phyloP scores from a whole-genome alignment of 2,329 filamentous ascomycete species.

The Fusarium sp. region DNA sequence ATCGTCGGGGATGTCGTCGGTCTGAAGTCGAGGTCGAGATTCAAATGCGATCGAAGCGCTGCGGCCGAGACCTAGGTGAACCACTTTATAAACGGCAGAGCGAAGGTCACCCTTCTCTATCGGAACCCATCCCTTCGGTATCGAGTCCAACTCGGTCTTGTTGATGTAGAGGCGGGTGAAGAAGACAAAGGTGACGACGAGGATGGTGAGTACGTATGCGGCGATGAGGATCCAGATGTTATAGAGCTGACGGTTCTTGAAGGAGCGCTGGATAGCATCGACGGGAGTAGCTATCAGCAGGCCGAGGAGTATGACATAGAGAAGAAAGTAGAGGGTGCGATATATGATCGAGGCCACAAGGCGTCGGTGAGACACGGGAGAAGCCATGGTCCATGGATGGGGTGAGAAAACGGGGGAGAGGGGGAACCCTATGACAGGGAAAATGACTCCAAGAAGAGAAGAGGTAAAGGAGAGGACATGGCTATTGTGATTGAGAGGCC shows the following conservation, averaged over 20 bases:
- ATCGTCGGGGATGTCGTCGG: slow-evolving; percentile 28
- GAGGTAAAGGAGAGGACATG: slow-evolving; percentile 40
- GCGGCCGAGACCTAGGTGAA: slow-evolving; percentile 73
- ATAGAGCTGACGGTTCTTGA: slow-evolving; percentile 69
- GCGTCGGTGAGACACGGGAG: slow-evolving; percentile 53
- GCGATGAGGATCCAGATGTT: slow-evolving; percentile 85
- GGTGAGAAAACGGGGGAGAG: slow-evolving; percentile 6
- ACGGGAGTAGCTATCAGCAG: slow-evolving; percentile 81
- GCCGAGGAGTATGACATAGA: slow-evolving; percentile 75
- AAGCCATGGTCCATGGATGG: slow-evolving; percentile 35
- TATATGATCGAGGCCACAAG: slow-evolving; percentile 82
- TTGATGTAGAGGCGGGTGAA: slow-evolving; percentile 86
- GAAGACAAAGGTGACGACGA: slow-evolving; percentile 79
- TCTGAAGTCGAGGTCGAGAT: slow-evolving; percentile 46
- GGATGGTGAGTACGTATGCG: slow-evolving; percentile 74
- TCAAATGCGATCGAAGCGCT: slow-evolving; percentile 85
- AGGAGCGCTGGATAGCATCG: slow-evolving; percentile 81
- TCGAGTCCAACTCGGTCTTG: slow-evolving; percentile 76
- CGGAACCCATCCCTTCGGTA: slow-evolving; percentile 87
- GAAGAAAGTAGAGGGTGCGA: slow-evolving; percentile 75
- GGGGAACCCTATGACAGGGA: slow-evolving; percentile 16
- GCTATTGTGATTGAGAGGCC: slow-evolving; percentile 38
- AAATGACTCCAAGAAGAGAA: slow-evolving; percentile 27
- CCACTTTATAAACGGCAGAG: slow-evolving; percentile 76
- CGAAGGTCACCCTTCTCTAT: slow-evolving; percentile 84